Conservation (phyloP, 108 stramenopile genomes). For the Nitzschia inconspicua region DNA sequence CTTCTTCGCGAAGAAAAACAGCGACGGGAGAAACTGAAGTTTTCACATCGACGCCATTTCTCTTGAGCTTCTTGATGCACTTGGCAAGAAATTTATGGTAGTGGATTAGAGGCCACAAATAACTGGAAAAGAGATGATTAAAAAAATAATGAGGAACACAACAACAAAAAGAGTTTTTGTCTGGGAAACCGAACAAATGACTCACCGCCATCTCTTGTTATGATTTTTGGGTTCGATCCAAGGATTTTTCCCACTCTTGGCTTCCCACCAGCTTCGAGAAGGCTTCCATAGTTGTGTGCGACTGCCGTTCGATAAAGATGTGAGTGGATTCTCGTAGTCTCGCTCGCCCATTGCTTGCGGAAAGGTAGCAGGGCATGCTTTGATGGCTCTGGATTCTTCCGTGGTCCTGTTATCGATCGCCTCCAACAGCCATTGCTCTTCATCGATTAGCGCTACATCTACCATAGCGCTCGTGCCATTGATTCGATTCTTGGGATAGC, state of each 20-base stretch:
- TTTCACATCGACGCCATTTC: conserved; percentile 84
- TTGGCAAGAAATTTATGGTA: conserved; percentile 90
- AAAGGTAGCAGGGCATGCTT: conserved; percentile 69
- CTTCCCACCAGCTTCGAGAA: conserved; percentile 89
- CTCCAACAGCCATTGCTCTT: conserved; percentile 74
- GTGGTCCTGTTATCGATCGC: conserved; percentile 55
- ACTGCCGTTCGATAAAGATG: conserved; percentile 24
- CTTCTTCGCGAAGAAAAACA: conserved; percentile 82
- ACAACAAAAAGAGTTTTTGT: not conserved
- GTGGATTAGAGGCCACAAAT: conserved; percentile 89
- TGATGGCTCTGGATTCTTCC: conserved; percentile 38
- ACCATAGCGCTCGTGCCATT: conserved; percentile 23
- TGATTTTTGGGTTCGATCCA: conserved; percentile 89
- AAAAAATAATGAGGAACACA: not conserved
- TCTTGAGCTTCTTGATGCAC: conserved; percentile 89
- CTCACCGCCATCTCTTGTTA: conserved; percentile 89
- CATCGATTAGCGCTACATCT: conserved; percentile 67
- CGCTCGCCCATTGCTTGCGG: conserved; percentile 83
- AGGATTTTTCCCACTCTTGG: conserved; percentile 84
- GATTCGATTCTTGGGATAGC: conserved; percentile 7
- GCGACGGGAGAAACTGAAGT: conserved; percentile 68
- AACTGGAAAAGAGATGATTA: conserved; percentile 39
- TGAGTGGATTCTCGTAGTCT: conserved; percentile 53
- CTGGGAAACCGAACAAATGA: conserved; percentile 8
- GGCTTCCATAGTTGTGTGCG: conserved; percentile 90